A percentile compares a stretch with the other conserved stretches of the same genome.
phyloP scores from a whole-genome alignment of 805 yeast genomes.

The Candida piceae region DNA sequence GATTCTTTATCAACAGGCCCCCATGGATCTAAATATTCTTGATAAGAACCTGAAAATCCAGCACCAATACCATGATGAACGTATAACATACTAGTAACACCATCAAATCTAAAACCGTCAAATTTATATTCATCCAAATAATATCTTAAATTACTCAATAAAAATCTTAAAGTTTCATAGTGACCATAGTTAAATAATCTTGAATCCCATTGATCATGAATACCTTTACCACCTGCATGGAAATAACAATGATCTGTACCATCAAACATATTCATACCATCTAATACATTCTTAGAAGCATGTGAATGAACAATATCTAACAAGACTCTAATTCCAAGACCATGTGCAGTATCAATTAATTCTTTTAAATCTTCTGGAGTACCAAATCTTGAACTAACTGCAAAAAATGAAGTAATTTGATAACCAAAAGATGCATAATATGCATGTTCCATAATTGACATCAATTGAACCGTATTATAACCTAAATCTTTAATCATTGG shows the following conservation, averaged over 20 bases:
- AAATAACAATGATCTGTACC: slow-evolving; percentile 95
- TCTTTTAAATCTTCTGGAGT: slow-evolving; percentile 93
- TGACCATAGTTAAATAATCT: slow-evolving; percentile 86
- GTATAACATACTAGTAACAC: slow-evolving; percentile 92
- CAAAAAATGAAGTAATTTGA: slow-evolving; percentile 90
- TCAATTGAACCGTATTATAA: slow-evolving; percentile 87
- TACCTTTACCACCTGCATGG: slow-evolving; percentile 83
- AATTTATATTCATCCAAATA: slow-evolving; percentile 78
- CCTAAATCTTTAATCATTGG: slow-evolving; percentile 86
- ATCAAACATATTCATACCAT: slow-evolving; percentile 88
- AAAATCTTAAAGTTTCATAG: slow-evolving; percentile 84
- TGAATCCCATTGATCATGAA: slow-evolving; percentile 95
- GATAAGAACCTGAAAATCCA: slow-evolving; percentile 87
- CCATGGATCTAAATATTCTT: slow-evolving; percentile 77
- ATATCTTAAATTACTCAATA: slow-evolving; percentile 78
- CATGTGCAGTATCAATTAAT: slow-evolving; percentile 87
- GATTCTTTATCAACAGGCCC: slow-evolving; percentile 84
- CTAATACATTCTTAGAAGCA: slow-evolving; percentile 90
- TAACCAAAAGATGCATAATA: slow-evolving; percentile 98
- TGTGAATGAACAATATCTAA: slow-evolving; percentile 95
- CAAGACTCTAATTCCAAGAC: slow-evolving; percentile 77
- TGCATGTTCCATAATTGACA: slow-evolving; percentile 99
- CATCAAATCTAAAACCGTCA: slow-evolving; percentile 96
- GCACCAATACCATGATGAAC: slow-evolving; percentile 87
- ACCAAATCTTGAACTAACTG: slow-evolving; percentile 85